Evolutionary conservation across 2,329 filamentous ascomycete genomes (phyloP).

Genomic region (Fusarium sp.): DNA sequence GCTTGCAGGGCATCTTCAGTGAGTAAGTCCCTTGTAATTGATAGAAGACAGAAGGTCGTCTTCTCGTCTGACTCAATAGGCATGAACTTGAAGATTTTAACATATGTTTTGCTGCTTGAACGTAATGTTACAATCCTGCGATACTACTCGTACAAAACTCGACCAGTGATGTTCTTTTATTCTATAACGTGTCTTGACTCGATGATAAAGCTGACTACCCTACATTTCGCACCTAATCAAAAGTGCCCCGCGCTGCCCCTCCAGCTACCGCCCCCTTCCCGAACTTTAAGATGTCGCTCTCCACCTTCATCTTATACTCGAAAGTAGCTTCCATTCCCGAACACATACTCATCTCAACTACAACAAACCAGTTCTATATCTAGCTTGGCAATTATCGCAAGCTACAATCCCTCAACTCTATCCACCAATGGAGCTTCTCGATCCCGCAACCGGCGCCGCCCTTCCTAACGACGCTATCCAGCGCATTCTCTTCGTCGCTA

Average conservation of each 20-base stretch:
- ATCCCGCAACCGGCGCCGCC: conserved; percentile 76
- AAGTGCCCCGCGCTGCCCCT: conserved; percentile 40
- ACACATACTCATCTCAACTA: conserved; percentile 1
- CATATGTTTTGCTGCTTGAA: too few relatives aligned
- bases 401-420: not conserved
- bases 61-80: not conserved
- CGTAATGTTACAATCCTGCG: too few relatives aligned
- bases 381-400: not conserved
- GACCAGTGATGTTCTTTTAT: conserved; percentile 33
- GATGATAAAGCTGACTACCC: conserved; percentile 26
- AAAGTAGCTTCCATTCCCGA: not conserved
- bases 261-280: conserved; percentile 25
- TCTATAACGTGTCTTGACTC: conserved; percentile 24
- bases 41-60: not conserved
- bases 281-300: conserved; percentile 21
- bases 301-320: conserved; percentile 6
- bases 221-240: conserved; percentile 7
- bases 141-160: not conserved
- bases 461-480: conserved; percentile 84
- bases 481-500: conserved; percentile 82
- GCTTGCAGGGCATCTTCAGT: conserved; percentile 7
- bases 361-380: not conserved
- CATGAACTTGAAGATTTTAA: not conserved
- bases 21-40: not conserved
- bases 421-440: conserved; percentile 69